phyloP scores from a whole-genome alignment of 768 basidiomycete species.

The Xerocomellus intermedius region DNA sequence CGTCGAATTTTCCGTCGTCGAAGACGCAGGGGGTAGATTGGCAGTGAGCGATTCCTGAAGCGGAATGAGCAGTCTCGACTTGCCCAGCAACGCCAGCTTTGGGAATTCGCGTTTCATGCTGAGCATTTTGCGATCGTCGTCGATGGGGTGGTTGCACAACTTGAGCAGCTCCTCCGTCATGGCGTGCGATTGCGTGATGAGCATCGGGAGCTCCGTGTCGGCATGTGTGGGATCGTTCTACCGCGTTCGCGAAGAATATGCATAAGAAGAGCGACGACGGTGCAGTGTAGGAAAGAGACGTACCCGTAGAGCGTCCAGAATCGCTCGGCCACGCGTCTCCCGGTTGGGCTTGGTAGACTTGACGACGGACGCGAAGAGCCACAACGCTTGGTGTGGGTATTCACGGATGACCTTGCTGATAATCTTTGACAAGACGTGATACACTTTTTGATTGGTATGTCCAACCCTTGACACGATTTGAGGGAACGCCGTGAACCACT shows the following conservation, averaged over 20 bases:
- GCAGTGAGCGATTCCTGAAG: constrained; percentile 91
- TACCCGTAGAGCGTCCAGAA: constrained; percentile 61
- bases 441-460: constrained; percentile 64
- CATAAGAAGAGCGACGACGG: not conserved
- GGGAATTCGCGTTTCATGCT: constrained; percentile 53
- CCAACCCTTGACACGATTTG: constrained; percentile 95
- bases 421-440: constrained; percentile 56
- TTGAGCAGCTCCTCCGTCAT: constrained; percentile 72
- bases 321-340: constrained; percentile 54
- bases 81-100: constrained; percentile 52
- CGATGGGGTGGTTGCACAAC: constrained; percentile 58
- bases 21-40: constrained; percentile 74
- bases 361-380: constrained; percentile 87
- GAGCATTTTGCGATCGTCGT: constrained; percentile 37
- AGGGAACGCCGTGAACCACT: constrained; percentile 97
- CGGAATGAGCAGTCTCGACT: constrained; percentile 77
- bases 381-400: constrained; percentile 89
- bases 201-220: constrained; percentile 40
- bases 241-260: not conserved
- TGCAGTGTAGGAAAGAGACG: constrained; percentile 6
- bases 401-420: constrained; percentile 72
- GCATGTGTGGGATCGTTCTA: constrained; percentile 49
- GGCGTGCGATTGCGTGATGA: constrained; percentile 52
- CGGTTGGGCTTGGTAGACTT: constrained; percentile 75
- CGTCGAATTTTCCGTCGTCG: constrained; percentile 42